These are phyloP conservation scores for Tolypocladium amazonense DNA, from an alignment of 2,329 filamentous ascomycete genomes.

Conservation along the genomic window DNA sequence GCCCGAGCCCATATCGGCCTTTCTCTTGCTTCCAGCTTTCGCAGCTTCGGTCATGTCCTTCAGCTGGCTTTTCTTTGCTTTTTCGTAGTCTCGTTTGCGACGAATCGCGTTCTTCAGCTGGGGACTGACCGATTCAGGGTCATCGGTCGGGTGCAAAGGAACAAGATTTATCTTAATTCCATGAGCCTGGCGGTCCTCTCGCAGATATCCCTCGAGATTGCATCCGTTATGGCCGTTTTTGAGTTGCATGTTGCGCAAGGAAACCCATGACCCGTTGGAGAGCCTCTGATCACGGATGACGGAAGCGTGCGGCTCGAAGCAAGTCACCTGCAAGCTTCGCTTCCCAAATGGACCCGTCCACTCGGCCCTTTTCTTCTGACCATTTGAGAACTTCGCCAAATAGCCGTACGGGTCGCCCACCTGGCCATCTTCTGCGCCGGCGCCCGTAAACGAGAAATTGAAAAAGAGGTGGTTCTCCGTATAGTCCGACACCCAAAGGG, in stretches of 20 bases:
- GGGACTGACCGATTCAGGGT: constrained; percentile 31
- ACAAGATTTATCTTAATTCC: constrained; percentile 45
- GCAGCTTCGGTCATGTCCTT: constrained; percentile 26
- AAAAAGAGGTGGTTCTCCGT: constrained; percentile 59
- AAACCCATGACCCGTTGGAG: constrained; percentile 49
- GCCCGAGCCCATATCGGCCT: constrained; percentile 14
- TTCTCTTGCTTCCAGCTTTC: constrained; percentile 27
- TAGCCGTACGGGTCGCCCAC: constrained; percentile 51
- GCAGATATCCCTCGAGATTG: constrained; percentile 62
- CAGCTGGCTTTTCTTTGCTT: constrained; percentile 28
- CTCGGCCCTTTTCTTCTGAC: constrained; percentile 9
- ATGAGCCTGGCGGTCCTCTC: constrained; percentile 40
- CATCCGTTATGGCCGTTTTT: constrained; percentile 40
- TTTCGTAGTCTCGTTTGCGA: constrained; percentile 56
- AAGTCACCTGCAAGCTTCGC: constrained; percentile 58
- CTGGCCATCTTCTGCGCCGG: constrained; percentile 18
- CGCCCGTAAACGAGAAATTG: constrained; percentile 27
- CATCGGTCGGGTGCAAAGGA: constrained; percentile 29
- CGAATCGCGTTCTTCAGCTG: constrained; percentile 46
- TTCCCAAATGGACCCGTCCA: constrained; percentile 72
- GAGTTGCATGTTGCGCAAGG: constrained; percentile 62
- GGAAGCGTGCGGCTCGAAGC: constrained; percentile 57
- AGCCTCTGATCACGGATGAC: constrained; percentile 44
- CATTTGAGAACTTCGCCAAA: constrained; percentile 16
- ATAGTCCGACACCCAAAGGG: constrained; percentile 74